Evolutionary conservation across 1,284 basidiomycete species (phyloP).

Genomic region (Tremellales sp.): DNA sequence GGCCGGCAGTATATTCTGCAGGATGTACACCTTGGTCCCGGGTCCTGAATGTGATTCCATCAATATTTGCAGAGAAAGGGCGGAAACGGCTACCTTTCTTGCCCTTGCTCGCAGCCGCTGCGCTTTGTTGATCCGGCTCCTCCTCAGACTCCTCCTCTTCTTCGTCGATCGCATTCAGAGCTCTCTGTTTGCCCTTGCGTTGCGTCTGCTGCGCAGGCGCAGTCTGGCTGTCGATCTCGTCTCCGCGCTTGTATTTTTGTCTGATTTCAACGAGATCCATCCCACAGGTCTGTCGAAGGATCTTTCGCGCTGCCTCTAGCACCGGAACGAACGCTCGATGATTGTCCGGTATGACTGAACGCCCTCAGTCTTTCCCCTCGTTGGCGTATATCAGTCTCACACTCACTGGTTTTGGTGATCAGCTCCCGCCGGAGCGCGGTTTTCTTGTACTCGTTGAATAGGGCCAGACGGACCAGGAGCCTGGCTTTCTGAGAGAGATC

Average conservation of each 20-base stretch:
- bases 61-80: background rate
- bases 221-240: slow-evolving; percentile 6
- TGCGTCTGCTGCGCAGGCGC: slow-evolving; percentile 17
- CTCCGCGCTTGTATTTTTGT: slow-evolving; percentile 21
- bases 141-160: slow-evolving; percentile 21
- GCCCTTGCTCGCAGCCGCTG: slow-evolving; percentile 8
- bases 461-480: slow-evolving; percentile 37
- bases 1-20: slow-evolving; percentile 37
- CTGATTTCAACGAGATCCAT: slow-evolving; percentile 45
- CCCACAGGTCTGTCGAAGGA: slow-evolving; percentile 33
- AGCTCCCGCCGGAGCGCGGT: slow-evolving; percentile 30
- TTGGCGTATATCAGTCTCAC: background rate
- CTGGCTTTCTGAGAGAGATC: slow-evolving; percentile 29
- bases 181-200: slow-evolving; percentile 24
- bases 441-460: slow-evolving; percentile 42
- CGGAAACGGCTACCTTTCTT: slow-evolving; percentile 8
- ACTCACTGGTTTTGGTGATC: slow-evolving; percentile 34
- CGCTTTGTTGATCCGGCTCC: slow-evolving; percentile 16
- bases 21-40: slow-evolving; percentile 31
- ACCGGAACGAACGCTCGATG: slow-evolving; percentile 26
- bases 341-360: slow-evolving; percentile 27
- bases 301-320: slow-evolving; percentile 28
- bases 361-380: background rate
- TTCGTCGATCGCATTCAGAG: slow-evolving; percentile 18
- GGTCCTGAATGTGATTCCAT: background rate